phyloP scores from a whole-genome alignment of 1,284 basidiomycete genomes.

The Papiliotrema fonsecae region DNA sequence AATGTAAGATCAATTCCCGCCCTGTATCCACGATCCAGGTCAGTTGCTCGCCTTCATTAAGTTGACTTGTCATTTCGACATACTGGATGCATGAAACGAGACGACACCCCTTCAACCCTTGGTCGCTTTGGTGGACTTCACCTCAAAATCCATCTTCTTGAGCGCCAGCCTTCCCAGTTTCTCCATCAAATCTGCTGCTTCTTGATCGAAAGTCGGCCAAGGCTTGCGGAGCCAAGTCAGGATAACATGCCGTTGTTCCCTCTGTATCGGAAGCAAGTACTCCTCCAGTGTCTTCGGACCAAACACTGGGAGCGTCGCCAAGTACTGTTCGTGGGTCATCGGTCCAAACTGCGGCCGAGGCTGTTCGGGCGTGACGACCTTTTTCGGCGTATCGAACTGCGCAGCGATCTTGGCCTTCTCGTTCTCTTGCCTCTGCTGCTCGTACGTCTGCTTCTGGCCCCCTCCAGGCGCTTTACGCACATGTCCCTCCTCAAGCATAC shows the following conservation, averaged over 20 bases:
- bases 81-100: too few relatives aligned
- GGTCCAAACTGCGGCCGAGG: conserved; percentile 17
- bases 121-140: conserved; percentile 4
- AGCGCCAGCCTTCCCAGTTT: conserved; percentile 13
- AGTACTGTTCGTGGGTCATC: conserved; percentile 23
- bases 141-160: conserved; percentile 15
- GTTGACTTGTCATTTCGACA: too few relatives aligned
- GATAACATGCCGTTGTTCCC: conserved; percentile 29
- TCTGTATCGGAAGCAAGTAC: conserved; percentile 19
- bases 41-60: too few relatives aligned
- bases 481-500: conserved; percentile 9
- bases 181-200: conserved; percentile 22
- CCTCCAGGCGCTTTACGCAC: conserved; percentile 6
- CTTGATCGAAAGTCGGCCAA: conserved; percentile 27
- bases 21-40: too few relatives aligned
- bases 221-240: conserved; percentile 27
- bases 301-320: conserved; percentile 16
- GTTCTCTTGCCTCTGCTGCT: conserved; percentile 25
- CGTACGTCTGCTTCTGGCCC: conserved; percentile 18
- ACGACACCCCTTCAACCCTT: too few relatives aligned
- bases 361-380: neutral
- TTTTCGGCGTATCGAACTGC: conserved; percentile 5
- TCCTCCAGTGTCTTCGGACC: conserved; percentile 24
- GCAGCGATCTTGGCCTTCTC: conserved; percentile 28
- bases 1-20: too few relatives aligned